phyloP scores from a whole-genome alignment of 495 filamentous ascomycete genomes.

The Parachaetomium inaequale region DNA sequence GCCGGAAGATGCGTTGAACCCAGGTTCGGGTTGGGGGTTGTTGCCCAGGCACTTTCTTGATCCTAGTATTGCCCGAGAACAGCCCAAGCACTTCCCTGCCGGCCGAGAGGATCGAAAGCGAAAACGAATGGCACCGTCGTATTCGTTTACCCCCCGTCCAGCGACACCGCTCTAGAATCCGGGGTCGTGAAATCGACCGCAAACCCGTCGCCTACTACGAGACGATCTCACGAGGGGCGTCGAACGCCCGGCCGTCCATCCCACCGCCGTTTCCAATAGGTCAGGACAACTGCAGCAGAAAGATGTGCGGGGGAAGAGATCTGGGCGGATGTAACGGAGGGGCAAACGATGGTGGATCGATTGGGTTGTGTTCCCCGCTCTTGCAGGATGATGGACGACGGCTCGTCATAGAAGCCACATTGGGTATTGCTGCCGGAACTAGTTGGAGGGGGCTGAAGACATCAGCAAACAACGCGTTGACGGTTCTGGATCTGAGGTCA shows the following conservation, averaged over 20 bases:
- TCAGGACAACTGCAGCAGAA: neutral
- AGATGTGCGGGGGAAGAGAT: neutral
- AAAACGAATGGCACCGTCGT: constrained; percentile 3
- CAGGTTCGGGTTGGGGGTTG: no score
- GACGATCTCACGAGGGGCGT: neutral
- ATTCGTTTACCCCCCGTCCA: constrained; percentile 2
- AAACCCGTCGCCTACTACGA: neutral
- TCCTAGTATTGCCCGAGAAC: neutral
- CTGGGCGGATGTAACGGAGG: neutral
- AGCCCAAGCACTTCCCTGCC: neutral
- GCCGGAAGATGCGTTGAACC: no score
- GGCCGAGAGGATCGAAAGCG: neutral
- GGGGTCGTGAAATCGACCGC: neutral
- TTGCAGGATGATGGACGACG: no score
- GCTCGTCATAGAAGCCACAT: no score
- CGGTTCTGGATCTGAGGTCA: no score
- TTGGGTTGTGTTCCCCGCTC: neutral
- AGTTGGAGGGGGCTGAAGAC: no score
- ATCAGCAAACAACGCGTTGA: no score
- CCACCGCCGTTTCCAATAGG: neutral
- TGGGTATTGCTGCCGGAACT: no score
- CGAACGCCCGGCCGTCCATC: neutral
- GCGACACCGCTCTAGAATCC: neutral
- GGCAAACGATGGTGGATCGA: neutral
- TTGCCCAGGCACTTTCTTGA: no score